phyloP scores from a whole-genome alignment of 2,329 filamentous ascomycete genomes.

The Leptographium galeiforme region DNA sequence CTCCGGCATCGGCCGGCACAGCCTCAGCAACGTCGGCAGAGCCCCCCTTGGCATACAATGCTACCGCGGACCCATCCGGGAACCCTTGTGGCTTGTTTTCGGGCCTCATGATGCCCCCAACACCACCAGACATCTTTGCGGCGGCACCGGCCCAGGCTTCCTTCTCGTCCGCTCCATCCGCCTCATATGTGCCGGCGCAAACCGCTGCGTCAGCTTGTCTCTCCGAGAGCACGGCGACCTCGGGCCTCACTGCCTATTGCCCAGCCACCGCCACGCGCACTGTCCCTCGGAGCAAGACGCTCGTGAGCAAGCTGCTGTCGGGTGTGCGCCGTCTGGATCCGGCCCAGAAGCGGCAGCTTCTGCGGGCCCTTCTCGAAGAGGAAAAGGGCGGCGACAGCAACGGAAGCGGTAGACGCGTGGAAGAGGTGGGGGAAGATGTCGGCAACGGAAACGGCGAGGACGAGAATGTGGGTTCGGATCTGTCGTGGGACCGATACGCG shows the following conservation, averaged over 20 bases:
- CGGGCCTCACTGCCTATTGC: neutral
- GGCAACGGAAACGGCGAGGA: neutral
- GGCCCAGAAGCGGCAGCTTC: slow-evolving; percentile 7
- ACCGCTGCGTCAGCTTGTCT: too few relatives aligned
- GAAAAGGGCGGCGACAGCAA: neutral
- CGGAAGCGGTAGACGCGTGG: neutral
- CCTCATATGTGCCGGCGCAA: too few relatives aligned
- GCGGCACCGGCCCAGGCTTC: too few relatives aligned
- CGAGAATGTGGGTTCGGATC: neutral
- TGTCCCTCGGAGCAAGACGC: slow-evolving; percentile 1
- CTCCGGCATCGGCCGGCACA: neutral
- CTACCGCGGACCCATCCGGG: neutral
- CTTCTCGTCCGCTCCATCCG: too few relatives aligned
- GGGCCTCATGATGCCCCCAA: too few relatives aligned
- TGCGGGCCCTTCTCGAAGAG: slow-evolving; percentile 3
- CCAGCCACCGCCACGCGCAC: neutral
- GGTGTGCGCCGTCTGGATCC: slow-evolving; percentile 7
- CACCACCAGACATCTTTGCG: too few relatives aligned
- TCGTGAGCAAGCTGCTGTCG: slow-evolving; percentile 6
- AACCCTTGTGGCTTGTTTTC: neutral
- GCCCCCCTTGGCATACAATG: too few relatives aligned
- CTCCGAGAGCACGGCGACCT: too few relatives aligned
- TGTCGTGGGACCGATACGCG: neutral
- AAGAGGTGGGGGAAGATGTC: neutral
- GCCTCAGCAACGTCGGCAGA: neutral